Evolutionary conservation across 2,329 filamentous ascomycete genomes (phyloP).

Genomic region (Pochonia chlamydosporia): DNA sequence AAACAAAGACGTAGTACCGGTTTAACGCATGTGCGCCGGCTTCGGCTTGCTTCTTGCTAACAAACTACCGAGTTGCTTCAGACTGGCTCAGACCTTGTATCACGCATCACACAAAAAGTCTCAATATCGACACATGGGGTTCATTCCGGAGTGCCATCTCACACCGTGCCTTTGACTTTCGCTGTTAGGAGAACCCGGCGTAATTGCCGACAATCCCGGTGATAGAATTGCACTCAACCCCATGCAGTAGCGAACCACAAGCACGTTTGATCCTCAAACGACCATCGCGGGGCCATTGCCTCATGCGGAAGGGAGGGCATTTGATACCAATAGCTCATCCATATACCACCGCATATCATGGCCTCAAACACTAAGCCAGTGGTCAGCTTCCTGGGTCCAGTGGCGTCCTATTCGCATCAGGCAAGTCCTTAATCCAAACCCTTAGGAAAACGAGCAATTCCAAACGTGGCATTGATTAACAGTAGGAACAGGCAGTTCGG

Average conservation of each 20-base stretch:
- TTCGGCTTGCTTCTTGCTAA: too few species aligned
- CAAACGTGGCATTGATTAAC: constrained; percentile 7
- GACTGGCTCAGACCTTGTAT: too few species aligned
- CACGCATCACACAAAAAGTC: too few species aligned
- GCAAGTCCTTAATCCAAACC: constrained; percentile 22
- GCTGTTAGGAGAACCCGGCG: not conserved
- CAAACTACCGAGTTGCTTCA: too few species aligned
- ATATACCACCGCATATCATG: constrained; percentile 15
- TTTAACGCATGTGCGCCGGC: too few species aligned
- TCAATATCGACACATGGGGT: too few species aligned
- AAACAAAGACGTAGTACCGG: too few species aligned
- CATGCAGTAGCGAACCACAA: not conserved
- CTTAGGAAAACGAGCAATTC: not conserved
- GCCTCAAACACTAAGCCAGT: constrained; percentile 27
- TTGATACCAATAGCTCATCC: not conserved
- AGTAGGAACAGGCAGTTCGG: constrained; percentile 34
- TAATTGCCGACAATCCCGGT: too few species aligned
- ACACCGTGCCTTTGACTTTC: too few species aligned
- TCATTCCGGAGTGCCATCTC: too few species aligned
- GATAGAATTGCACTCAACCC: too few species aligned
- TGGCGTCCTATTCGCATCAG: constrained; percentile 46
- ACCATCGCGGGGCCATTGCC: not conserved
- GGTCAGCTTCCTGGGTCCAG: constrained; percentile 44
- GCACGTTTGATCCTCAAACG: not conserved
- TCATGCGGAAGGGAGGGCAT: not conserved